Evolutionary conservation across 2,329 filamentous ascomycete genomes (phyloP).

Genomic region (Rhinocladiella mackenziei): DNA sequence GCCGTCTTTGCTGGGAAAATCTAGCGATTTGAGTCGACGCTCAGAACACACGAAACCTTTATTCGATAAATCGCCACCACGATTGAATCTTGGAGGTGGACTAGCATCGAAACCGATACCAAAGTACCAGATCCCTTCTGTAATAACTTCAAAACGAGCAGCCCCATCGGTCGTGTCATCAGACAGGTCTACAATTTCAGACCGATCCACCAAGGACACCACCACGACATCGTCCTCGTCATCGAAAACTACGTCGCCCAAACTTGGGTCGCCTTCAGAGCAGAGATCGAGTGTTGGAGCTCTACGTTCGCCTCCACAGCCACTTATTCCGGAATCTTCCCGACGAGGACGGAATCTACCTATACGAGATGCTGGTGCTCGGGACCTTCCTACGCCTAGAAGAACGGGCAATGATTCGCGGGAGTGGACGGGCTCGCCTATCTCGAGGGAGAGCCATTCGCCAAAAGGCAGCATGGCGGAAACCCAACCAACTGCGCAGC

Average conservation of each 20-base stretch:
- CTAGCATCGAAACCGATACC: slow-evolving; percentile 22
- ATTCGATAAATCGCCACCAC: slow-evolving; percentile 12
- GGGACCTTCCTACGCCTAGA: neutral
- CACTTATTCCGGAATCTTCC: neutral
- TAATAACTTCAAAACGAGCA: slow-evolving; percentile 3
- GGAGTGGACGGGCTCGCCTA: neutral
- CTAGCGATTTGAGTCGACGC: slow-evolving; percentile 11
- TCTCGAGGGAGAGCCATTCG: neutral
- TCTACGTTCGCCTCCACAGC: neutral
- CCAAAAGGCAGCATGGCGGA: neutral
- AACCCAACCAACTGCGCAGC: neutral
- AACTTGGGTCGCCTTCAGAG: neutral
- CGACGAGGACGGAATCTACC: neutral
- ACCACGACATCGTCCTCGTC: slow-evolving; percentile 7
- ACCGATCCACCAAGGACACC: slow-evolving; percentile 12
- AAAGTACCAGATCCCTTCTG: slow-evolving; percentile 10
- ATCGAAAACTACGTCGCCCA: slow-evolving; percentile 7
- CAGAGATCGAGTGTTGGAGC: neutral
- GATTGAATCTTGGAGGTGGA: slow-evolving; percentile 27
- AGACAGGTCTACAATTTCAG: slow-evolving; percentile 22
- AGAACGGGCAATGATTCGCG: neutral
- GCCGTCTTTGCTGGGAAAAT: slow-evolving; percentile 22
- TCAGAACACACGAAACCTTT: slow-evolving; percentile 5
- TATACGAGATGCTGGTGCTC: neutral
- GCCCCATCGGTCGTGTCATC: slow-evolving; percentile 17